Conservation (phyloP, 768 basidiomycete species). For the Cyathus striatus region DNA sequence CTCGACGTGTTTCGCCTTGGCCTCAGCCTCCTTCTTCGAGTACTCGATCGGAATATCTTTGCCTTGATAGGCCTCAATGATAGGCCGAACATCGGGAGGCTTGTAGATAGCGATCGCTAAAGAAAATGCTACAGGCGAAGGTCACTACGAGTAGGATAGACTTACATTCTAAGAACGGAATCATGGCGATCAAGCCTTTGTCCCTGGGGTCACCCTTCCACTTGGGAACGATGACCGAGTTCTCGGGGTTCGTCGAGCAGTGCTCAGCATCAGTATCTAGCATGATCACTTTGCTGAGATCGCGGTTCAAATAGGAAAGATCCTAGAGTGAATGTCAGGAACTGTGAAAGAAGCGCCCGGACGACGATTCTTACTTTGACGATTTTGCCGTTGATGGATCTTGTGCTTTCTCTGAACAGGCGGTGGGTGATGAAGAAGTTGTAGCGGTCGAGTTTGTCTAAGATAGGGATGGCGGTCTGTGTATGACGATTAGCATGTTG, state of each 20-base stretch:
- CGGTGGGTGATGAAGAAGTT: constrained; percentile 84
- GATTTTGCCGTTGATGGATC: constrained; percentile 72
- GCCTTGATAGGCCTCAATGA: constrained; percentile 78
- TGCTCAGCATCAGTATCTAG: constrained; percentile 86
- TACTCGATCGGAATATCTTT: constrained; percentile 90
- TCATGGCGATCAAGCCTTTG: constrained; percentile 81
- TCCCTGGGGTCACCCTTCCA: constrained; percentile 78
- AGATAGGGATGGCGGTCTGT: constrained; percentile 81
- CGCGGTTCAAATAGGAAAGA: constrained; percentile 90
- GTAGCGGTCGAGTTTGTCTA: constrained; percentile 94
- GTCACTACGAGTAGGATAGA: constrained; percentile 1
- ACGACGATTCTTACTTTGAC: constrained; percentile 92
- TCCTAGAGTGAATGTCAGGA: constrained; percentile 53
- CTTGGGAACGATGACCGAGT: constrained; percentile 75
- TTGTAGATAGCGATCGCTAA: constrained; percentile 86
- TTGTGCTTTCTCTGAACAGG: constrained; percentile 90
- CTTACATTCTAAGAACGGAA: constrained; percentile 93
- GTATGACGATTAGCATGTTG: neutral
- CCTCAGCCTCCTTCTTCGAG: constrained; percentile 80
- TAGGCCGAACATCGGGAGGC: constrained; percentile 81
- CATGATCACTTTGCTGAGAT: constrained; percentile 82
- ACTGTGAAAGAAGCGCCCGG: too few relatives aligned
- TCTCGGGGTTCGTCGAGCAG: constrained; percentile 77
- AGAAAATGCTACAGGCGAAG: neutral
- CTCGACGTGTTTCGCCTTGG: constrained; percentile 70